Base-by-base conservation (phyloP, 371 early-diverging fungal genomes). In the Mucor racemosus region DNA sequence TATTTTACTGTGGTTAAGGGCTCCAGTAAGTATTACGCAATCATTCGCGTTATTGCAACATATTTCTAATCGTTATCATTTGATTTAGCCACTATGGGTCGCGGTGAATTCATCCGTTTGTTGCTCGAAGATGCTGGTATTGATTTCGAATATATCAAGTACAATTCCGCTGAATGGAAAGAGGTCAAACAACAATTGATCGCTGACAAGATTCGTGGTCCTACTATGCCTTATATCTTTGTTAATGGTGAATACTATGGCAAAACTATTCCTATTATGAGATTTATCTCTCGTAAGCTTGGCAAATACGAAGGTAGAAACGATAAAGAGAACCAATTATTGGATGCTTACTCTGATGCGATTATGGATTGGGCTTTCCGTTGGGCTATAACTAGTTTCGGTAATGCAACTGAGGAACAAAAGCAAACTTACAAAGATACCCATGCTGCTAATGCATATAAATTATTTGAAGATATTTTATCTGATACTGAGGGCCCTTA, bases 111-210 rank as follows among this genome's bases (percentile, higher is more conserved):
- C 10, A 10, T 75, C 9, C 70, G 71, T 14, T 62, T 75, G n/a
- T 50, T 78, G n/a, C 65, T 78, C 17, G 63, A 73, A 46, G 78
- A 78, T 41, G 71, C 76, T 19, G 73, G 73, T n/a, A 48, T 68
- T 39, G 53, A 67, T 1, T 66, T 73, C n/a, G 71, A 75, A 39
- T 78, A 75, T 40, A 26, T 65, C 4, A 61, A 65, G 26, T n/a
- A 55, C 5, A 59, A n/a, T 11, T 7, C n/a, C 19, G 71, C 63
- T 36, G 58, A 70, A 17, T 75, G 73, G 66, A 8, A 42, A 33
- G 65, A 35, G 11, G 19, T 54, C 9, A 78, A 75, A 56, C 39
- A 44, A 34, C 19, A 71, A 7, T 38, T 73, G 42, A 5, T 61
- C 0, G 54, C 48, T 7, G n/a, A 68, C 55, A 68, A 64, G 0